Evolutionary conservation across 768 basidiomycete genomes (phyloP).

Genomic region (Chalciporus pseudorubinellus): DNA sequence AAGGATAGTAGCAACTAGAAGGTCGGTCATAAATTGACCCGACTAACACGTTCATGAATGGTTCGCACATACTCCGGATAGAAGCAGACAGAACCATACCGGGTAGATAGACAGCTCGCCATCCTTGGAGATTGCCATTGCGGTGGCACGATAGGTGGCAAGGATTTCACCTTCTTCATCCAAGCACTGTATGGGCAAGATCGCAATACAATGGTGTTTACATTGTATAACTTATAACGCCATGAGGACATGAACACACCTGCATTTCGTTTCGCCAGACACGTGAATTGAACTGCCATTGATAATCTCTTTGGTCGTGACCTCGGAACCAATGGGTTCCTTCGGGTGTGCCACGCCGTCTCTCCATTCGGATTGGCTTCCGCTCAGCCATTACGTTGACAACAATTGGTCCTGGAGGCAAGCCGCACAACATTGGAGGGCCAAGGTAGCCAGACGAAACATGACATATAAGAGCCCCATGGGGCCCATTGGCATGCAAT

Average conservation of each 20-base stretch:
- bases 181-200: conserved; percentile 12
- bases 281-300: conserved; percentile 14
- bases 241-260: conserved; percentile 11
- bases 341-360: conserved; percentile 7
- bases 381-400: conserved; percentile 17
- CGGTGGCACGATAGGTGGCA: conserved; percentile 27
- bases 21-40: conserved; percentile 25
- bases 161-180: conserved; percentile 18
- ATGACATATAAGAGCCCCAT: conserved; percentile 18
- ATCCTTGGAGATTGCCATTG: conserved; percentile 26
- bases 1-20: conserved; percentile 29
- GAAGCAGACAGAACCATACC: conserved; percentile 10
- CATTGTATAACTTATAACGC: background rate
- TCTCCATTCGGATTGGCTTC: conserved; percentile 7
- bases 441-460: conserved; percentile 22
- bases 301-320: conserved; percentile 21
- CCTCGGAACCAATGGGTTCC: conserved; percentile 24
- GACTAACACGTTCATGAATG: conserved; percentile 9
- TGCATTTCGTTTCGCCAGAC: conserved; percentile 24
- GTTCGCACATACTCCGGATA: background rate
- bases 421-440: conserved; percentile 8
- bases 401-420: conserved; percentile 6
- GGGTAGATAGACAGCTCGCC: conserved; percentile 27
- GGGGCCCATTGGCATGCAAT: conserved; percentile 17
- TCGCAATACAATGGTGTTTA: background rate